A percentile compares a stretch with the other conserved stretches of the same genome.
phyloP scores from a whole-genome alignment of 2,329 filamentous ascomycete species.

The Colletotrichum sp. region DNA sequence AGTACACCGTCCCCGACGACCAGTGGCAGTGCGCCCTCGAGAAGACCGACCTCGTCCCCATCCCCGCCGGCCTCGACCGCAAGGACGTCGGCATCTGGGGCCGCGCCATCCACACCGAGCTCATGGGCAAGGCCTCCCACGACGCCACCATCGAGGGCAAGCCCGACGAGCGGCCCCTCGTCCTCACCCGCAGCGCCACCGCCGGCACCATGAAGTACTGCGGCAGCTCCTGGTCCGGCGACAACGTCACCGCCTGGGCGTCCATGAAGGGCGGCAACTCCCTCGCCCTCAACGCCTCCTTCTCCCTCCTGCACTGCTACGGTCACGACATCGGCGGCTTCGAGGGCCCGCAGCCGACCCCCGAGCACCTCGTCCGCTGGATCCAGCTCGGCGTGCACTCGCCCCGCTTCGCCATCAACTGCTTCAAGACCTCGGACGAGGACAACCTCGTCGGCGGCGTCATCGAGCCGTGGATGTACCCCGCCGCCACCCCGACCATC shows the following conservation, averaged over 20 bases:
- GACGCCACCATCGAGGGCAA: slow-evolving; percentile 66
- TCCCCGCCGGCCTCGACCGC: slow-evolving; percentile 38
- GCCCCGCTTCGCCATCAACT: slow-evolving; percentile 77
- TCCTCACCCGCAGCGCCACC: slow-evolving; percentile 74
- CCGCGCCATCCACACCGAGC: slow-evolving; percentile 70
- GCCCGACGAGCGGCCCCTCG: slow-evolving; percentile 67
- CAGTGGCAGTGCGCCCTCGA: slow-evolving; percentile 68
- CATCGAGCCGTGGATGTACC: slow-evolving; percentile 82
- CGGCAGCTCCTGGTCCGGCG: slow-evolving; percentile 76
- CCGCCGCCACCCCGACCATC: slow-evolving; percentile 66
- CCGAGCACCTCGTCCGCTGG: slow-evolving; percentile 76
- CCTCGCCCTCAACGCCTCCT: slow-evolving; percentile 69
- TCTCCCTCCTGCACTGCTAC: slow-evolving; percentile 72
- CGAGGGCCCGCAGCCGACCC: slow-evolving; percentile 73
- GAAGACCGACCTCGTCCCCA: slow-evolving; percentile 31
- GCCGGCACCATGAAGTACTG: slow-evolving; percentile 73
- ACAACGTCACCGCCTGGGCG: slow-evolving; percentile 77
- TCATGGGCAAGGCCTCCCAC: slow-evolving; percentile 74
- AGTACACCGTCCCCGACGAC: slow-evolving; percentile 72
- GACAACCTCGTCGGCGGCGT: slow-evolving; percentile 74
- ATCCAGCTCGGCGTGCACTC: slow-evolving; percentile 74
- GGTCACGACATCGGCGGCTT: slow-evolving; percentile 80
- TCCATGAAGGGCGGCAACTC: slow-evolving; percentile 76
- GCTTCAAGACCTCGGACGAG: slow-evolving; percentile 72
- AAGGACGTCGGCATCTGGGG: slow-evolving; percentile 72